Evolutionary conservation across 768 basidiomycete species (phyloP), one percentile per base, ranked within the genome.

Genomic region (Serendipita indica): DNA sequence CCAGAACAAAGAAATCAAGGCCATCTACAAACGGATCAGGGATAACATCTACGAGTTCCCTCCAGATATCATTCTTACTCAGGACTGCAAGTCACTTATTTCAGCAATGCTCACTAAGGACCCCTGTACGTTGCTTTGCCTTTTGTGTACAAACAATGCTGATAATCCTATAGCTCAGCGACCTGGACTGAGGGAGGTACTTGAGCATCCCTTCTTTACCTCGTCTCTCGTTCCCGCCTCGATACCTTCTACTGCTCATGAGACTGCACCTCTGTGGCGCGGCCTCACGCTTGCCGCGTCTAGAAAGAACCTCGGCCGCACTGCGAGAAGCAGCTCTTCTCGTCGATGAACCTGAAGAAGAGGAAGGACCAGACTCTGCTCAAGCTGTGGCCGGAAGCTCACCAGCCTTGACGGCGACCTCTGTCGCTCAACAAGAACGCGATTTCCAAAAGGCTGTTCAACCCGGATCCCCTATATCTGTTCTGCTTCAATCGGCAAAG

Each of bases 1-100:
- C 75, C 96, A 99, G 70, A 97, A 92, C 14, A 92, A 96, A 68
- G 92, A 98, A 57, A 91, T 98, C 65, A 96, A 97, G 71, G 83
- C 82, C 10, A 97, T 98, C 61, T 96, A 97, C 72, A 84, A 90
- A 62, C 89, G 92, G 52, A 99, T 99, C 68, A 84, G 85, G 14
- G 84, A 90, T 69, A 93, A 96, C 66, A 80, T 86, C 65, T 98
- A 98, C 67, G 85, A 87, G 63, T 97, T 96, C 69, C 94, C 94
- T 0, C 63, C 80, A 2, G 86, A 90, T 58, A 79, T 83, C 57
- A 68, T 73, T 4, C 78, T 93, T 57, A 87, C 89, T 0, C 63
- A 70, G n/a, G 76, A 84, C 33, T 84, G 82, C 0, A 81, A 83
- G 62, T 79, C 82, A 57, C 81, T 96, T 58, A 82, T 99, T 64